A percentile compares a stretch with the other conserved stretches of the same genome.
phyloP scores from a whole-genome alignment of 2,329 filamentous ascomycete species.

The Arthrobotrys musiformis region DNA sequence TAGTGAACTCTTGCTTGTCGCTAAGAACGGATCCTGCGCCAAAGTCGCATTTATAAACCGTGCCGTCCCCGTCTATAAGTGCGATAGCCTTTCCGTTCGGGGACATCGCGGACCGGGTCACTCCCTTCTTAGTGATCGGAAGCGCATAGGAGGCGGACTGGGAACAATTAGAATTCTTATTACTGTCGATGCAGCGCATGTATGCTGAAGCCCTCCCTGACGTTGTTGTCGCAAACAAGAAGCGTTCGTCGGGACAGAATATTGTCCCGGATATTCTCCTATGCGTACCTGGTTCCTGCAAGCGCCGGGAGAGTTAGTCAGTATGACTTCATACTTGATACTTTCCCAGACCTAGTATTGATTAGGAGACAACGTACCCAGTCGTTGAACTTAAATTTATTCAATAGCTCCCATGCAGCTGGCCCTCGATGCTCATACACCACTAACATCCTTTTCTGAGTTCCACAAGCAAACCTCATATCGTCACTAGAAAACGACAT shows the following conservation, averaged over 20 bases:
- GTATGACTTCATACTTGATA: slow-evolving; percentile 3
- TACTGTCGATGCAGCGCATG: slow-evolving; percentile 49
- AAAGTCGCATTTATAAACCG: slow-evolving; percentile 46
- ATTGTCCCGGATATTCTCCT: slow-evolving; percentile 48
- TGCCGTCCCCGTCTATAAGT: slow-evolving; percentile 45
- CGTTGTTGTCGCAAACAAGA: slow-evolving; percentile 49
- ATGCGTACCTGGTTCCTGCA: slow-evolving; percentile 49
- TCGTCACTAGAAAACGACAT: slow-evolving; percentile 51
- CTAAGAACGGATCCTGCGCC: slow-evolving; percentile 44
- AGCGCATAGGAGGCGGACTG: slow-evolving; percentile 48
- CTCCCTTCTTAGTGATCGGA: slow-evolving; percentile 48
- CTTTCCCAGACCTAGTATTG: background rate
- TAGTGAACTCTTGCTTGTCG: slow-evolving; percentile 51
- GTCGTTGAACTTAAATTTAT: slow-evolving; percentile 54
- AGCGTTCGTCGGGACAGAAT: slow-evolving; percentile 46
- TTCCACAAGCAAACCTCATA: slow-evolving; percentile 50
- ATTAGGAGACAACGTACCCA: slow-evolving; percentile 27
- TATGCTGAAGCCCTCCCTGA: slow-evolving; percentile 49
- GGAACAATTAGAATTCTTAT: slow-evolving; percentile 39
- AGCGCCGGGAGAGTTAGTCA: slow-evolving; percentile 5
- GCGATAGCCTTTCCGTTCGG: slow-evolving; percentile 43
- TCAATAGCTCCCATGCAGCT: slow-evolving; percentile 37
- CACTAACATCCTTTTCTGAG: slow-evolving; percentile 49
- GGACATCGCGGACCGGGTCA: slow-evolving; percentile 46
- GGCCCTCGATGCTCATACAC: slow-evolving; percentile 40